phyloP scores from a whole-genome alignment of 768 basidiomycete genomes.

The Lentinula detonsa region DNA sequence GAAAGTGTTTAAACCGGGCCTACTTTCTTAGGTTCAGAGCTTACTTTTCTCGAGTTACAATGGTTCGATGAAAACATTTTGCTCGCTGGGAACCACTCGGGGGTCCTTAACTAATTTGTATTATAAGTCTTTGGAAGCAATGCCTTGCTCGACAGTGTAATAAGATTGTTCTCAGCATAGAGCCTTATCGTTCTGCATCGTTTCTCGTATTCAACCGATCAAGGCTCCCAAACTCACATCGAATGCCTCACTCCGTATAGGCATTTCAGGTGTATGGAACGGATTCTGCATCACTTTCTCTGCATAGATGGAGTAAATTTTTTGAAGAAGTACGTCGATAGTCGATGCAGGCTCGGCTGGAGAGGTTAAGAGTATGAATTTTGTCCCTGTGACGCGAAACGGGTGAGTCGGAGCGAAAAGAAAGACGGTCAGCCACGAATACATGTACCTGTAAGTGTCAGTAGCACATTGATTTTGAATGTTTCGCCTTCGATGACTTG shows the following conservation, averaged over 20 bases:
- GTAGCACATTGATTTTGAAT: constrained; percentile 88
- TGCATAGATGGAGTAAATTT: constrained; percentile 89
- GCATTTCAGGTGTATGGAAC: constrained; percentile 99
- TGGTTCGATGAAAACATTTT: no score
- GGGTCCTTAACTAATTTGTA: no score
- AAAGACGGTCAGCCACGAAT: not conserved
- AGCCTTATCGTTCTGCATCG: not conserved
- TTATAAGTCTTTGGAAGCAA: no score
- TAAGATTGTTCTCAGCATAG: no score
- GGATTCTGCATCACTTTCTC: constrained; percentile 99
- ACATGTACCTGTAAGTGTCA: constrained; percentile 80
- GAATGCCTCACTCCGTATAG: constrained; percentile 87
- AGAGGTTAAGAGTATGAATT: constrained; percentile 91
- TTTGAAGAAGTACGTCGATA: constrained; percentile 64
- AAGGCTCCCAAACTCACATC: constrained; percentile 64
- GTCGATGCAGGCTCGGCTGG: constrained; percentile 58
- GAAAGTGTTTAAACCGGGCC: no score
- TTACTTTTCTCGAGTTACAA: no score
- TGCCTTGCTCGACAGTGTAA: not conserved
- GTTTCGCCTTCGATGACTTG: constrained; percentile 95
- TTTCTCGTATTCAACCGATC: constrained; percentile 29
- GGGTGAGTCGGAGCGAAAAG: not conserved
- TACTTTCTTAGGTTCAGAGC: no score
- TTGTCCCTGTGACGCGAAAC: constrained; percentile 59
- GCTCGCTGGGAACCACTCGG: no score